Evolutionary conservation across 352 stramenopile species (phyloP).

Genomic region (Phytophthora kernoviae): DNA sequence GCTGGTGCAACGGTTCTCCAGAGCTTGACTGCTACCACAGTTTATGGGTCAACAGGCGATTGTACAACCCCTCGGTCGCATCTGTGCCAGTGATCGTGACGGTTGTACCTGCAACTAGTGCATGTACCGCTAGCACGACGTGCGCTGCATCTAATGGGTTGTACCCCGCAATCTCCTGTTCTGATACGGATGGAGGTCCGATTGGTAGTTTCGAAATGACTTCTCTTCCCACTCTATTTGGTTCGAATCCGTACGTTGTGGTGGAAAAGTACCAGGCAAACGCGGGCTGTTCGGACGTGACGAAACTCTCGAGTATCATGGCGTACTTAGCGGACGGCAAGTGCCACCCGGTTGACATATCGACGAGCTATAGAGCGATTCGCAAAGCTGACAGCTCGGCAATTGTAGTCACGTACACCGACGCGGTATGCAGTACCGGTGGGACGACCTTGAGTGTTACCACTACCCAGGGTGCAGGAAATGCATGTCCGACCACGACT

Average conservation of each 20-base stretch:
- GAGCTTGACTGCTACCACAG: too few relatives aligned
- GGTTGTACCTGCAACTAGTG: neutral
- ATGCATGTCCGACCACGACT: too few relatives aligned
- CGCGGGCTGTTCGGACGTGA: neutral
- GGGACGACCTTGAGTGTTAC: too few relatives aligned
- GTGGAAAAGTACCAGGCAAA: neutral
- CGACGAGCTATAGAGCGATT: neutral
- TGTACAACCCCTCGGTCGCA: too few relatives aligned
- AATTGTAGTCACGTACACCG: neutral
- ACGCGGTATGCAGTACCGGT: neutral
- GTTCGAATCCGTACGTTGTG: conserved; percentile 1
- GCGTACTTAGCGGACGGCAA: conserved; percentile 7
- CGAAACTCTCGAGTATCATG: neutral
- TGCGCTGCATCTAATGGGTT: neutral
- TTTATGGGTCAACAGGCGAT: too few relatives aligned
- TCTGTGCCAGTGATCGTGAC: neutral
- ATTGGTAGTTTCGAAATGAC: neutral
- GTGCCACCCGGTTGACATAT: conserved; percentile 4
- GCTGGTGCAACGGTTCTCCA: too few relatives aligned
- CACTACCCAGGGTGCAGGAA: too few relatives aligned
- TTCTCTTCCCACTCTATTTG: neutral
- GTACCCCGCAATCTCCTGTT: neutral
- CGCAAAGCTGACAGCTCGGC: neutral
- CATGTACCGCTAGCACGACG: neutral
- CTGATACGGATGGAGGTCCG: neutral